Conservation (phyloP, 176 grass and related monocot genomes). For the Saccharum spontaneum region DNA sequence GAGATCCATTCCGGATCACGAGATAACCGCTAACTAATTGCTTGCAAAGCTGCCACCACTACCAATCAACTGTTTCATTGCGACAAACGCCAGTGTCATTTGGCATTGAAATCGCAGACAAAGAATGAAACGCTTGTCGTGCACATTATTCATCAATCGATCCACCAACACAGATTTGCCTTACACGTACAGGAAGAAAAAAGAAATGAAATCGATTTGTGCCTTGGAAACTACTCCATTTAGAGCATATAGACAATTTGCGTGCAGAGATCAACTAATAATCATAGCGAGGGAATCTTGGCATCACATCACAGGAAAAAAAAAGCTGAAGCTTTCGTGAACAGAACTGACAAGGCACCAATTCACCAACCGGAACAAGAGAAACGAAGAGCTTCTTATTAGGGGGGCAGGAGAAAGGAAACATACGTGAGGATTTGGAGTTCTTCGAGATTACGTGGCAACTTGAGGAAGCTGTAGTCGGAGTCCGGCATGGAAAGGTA, state of each 20-base stretch:
- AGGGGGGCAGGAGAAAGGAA: neutral
- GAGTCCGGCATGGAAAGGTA: conserved; percentile 91
- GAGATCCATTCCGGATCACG: conserved; percentile 15
- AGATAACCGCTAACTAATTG: neutral
- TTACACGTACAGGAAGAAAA: neutral
- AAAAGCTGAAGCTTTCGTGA: neutral
- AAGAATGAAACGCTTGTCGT: neutral
- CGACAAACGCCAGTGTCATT: neutral
- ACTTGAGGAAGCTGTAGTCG: conserved; percentile 73
- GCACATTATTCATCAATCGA: neutral
- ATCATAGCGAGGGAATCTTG: neutral
- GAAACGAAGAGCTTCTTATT: neutral
- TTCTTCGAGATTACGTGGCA: conserved; percentile 67
- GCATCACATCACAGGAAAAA: neutral
- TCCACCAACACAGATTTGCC: conserved; percentile 6
- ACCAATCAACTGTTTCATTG: conserved; percentile 34
- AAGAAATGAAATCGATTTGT: conserved; percentile 4
- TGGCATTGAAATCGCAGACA: neutral
- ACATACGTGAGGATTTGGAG: conserved; percentile 86
- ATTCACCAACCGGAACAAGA: neutral
- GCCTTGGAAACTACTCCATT: neutral
- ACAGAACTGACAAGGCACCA: conserved; percentile 19
- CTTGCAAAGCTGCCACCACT: neutral
- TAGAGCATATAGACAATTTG: neutral
- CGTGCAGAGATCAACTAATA: neutral